Conservation (phyloP, 257 asterid species). For the Schizonepeta tenuifolia region DNA sequence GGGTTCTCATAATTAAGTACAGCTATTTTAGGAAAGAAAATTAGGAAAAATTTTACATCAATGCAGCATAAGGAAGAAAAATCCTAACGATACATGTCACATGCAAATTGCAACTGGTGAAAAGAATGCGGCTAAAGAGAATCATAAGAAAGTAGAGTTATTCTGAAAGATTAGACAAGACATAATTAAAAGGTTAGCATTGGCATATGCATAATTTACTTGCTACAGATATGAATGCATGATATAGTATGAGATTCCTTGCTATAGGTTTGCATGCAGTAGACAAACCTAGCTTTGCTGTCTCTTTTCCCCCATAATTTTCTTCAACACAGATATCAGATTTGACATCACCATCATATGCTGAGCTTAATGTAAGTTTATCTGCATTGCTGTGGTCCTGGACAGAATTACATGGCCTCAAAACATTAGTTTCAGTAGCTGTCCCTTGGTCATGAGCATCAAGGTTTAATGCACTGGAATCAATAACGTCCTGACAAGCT, state of each 20-base stretch:
- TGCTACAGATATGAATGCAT: not conserved
- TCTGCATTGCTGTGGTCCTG: conserved; percentile 41
- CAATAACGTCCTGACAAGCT: conserved; percentile 37
- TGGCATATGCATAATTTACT: conserved; percentile 11
- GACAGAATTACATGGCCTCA: conserved; percentile 57
- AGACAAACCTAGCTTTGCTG: conserved; percentile 55
- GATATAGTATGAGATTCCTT: conserved; percentile 10
- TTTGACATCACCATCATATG: conserved; percentile 39
- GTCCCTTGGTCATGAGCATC: conserved; percentile 38
- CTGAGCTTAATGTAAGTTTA: conserved; percentile 36
- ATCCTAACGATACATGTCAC: not conserved
- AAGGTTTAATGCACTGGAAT: conserved; percentile 35
- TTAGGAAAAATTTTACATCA: conserved; percentile 16
- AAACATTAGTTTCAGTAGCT: conserved; percentile 39
- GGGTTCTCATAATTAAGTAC: not conserved
- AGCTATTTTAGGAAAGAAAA: not conserved
- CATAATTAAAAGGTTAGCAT: not conserved
- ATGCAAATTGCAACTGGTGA: conserved; percentile 22
- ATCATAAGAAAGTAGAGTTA: conserved; percentile 11
- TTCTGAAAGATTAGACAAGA: conserved; percentile 3
- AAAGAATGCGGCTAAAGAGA: not conserved
- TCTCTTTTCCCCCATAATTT: conserved; percentile 42
- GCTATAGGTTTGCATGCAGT: conserved; percentile 16
- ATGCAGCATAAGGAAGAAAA: conserved; percentile 1
- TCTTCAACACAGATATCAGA: conserved; percentile 39